Evolutionary conservation across 176 grass and related monocot species (phyloP), one percentile per base, ranked within the genome.

Genomic region (Bolboschoenus planiculmis): DNA sequence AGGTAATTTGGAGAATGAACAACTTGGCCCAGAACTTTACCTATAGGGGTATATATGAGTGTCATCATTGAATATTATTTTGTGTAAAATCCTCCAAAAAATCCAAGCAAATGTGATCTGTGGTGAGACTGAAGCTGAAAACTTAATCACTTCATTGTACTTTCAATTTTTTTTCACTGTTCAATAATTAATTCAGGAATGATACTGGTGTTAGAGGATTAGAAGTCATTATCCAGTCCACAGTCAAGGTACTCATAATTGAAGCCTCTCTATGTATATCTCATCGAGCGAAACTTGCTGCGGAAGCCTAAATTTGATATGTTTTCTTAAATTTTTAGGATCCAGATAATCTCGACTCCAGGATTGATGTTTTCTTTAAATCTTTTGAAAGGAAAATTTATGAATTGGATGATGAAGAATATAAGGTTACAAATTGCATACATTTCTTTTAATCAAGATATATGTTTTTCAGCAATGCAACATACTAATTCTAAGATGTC

Each of bases 391-490:
- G 39, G 44, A 94, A 91, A 90, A 89, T 97, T 60, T 53, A 87
- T 84, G 92, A 94, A 85, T 67, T 97, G 43, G 90, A 89, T 2
- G 88, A 94, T 64, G 78, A 92, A 83, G 95, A 97, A 85, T 97
- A 88, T 71, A 84, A 94, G 92, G 95, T 97, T 84, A 77, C 81
- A 82, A 79, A 31, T 55, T 84, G 37, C 14, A 40, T 60, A 37
- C 29, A 57, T 35, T 58, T 80, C 5, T 56, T 35, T n/a, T 58
- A 14, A 40, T n/a, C 40, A 14, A 40, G 15, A 42, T 39, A 13
- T 24, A 58, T 56, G 8, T 80, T 60, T 56, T 2, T 53, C 50
- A 60, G 3, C 53, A 56, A 35, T 60, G 54, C 54, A 36, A 35
- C 29, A 15, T n/a, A 43, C 24, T 83, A 11, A 51, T 33, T 55